phyloP scores from a whole-genome alignment of 2,329 filamentous ascomycete genomes.

The Hymenoscyphus occultus region DNA sequence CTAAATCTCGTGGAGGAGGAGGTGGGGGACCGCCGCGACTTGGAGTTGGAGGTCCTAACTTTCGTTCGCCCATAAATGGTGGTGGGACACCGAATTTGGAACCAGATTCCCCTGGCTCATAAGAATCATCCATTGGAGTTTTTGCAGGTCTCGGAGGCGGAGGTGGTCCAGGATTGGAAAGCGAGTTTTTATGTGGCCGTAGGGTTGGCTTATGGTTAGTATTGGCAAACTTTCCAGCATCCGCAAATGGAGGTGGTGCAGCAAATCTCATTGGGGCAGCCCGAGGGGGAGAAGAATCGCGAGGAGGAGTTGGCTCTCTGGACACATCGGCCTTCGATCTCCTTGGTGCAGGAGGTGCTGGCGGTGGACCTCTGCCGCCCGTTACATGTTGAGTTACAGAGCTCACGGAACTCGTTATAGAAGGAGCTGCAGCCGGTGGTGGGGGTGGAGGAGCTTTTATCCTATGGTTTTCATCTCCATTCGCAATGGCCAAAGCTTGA shows the following conservation, averaged over 20 bases:
- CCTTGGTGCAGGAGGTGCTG: conserved; percentile 58
- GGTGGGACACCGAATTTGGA: conserved; percentile 76
- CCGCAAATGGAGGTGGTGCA: conserved; percentile 82
- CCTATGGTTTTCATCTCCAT: conserved; percentile 44
- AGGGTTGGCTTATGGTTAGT: conserved; percentile 43
- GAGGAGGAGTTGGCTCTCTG: conserved; percentile 57
- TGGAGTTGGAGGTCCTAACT: conserved; percentile 67
- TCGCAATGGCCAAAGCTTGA: conserved; percentile 40
- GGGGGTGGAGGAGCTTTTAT: conserved; percentile 59
- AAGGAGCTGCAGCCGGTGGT: conserved; percentile 50
- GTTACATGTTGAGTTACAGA: conserved; percentile 26
- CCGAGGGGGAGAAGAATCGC: conserved; percentile 65
- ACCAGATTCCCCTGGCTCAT: conserved; percentile 43
- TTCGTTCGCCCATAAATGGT: conserved; percentile 67
- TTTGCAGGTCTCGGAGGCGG: conserved; percentile 69
- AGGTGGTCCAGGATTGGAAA: conserved; percentile 57
- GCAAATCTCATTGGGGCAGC: conserved; percentile 66
- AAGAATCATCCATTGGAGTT: conserved; percentile 65
- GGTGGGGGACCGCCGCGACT: conserved; percentile 69
- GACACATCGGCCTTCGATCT: conserved; percentile 53
- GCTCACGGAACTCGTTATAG: conserved; percentile 34
- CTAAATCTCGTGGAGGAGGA: conserved; percentile 55
- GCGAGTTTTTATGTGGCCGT: conserved; percentile 48
- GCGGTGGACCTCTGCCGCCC: conserved; percentile 41
- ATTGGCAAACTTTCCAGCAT: conserved; percentile 82